Evolutionary conservation across 2,329 filamentous ascomycete species (phyloP), one percentile per base, ranked within the genome.

Genomic region (Colletotrichum navitas): DNA sequence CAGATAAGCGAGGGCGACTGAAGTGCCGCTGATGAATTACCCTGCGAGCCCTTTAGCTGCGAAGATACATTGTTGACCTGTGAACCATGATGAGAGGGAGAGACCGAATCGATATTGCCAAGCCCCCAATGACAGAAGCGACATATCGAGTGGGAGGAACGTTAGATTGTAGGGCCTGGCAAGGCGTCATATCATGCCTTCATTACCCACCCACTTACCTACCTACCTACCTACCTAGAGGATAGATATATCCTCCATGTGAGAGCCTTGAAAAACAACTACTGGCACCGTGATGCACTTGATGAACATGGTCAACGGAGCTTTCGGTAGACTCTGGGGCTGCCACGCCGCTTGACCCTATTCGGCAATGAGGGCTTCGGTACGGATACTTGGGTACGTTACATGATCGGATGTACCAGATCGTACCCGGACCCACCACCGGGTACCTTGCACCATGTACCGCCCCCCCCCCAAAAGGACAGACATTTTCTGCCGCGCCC

Each of bases 401-500:
- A 63, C 59, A 34, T 64, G 49, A 3, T n/a, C 39, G 58, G 65
- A 69, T n/a, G 65, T 64, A 61, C 47, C 45, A 29, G 39, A n/a
- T 45, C 52, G 12, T 26, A 63, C 32, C 60, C 54, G 47, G 69
- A 12, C 39, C 65, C 65, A 68, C 45, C n/a, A 7, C n/a, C 43
- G 21, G 34, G 39, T 69, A 69, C 56, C 55, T 70, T 55, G 29
- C 29, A 12, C 49, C 49, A 45, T 21, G 47, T 54, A 41, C 18
- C 34, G 16, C 4, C 10, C 8, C 45, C 5, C 24, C 24, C 18
- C 6, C 7, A 10, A 41, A 14, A 52, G 29, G 60, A 52, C 45
- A 39, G 60, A 52, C 45, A 51, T 29, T 51, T 61, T 16, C 34
- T 24, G 32, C 6, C 45, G 32, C n/a, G 10, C 18, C n/a, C 18